Evolutionary conservation across 306 rosid species (phyloP), one percentile per base, ranked within the genome.

Genomic region (Herpetospermum pedunculosum): DNA sequence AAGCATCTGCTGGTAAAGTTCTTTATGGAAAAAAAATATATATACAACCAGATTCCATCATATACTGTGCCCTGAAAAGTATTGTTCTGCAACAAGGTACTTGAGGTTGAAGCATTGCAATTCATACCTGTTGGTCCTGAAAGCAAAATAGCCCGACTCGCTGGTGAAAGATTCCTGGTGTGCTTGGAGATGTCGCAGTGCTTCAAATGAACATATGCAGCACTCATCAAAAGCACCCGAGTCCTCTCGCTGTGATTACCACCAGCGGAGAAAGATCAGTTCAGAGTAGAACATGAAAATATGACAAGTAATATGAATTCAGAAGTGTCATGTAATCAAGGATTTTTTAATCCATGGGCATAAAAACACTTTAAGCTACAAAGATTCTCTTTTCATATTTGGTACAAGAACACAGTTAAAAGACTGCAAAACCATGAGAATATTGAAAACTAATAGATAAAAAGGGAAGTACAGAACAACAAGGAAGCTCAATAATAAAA

Each of bases 81-180:
- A 43, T 37, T 74, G 37, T 23, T 54, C 28, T 30, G 8, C 37
- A n/a, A 26, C 16, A 54, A 21, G 50, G 41, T 53, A 38, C 19
- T 37, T 29, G 12, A 57, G 53, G 29, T 47, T 23, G n/a, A 26
- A 18, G 70, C 34, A 46, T 79, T 76, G 4, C n/a, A 35, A 2
- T 34, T 34, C 16, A 25, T 83, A 94, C 98, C 97, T 37, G 90
- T 79, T 19, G 91, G 96, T 83, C 98, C 98, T 30, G 95, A 88
- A 4, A 94, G 96, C 89, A 94, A 78, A 80, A 94, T 94, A 58
- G 91, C 84, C 73, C 89, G 80, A 80, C 97, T 94, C 34, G 95
- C 98, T 2, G 91, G 96, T 54, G 97, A 84, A 76, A 94, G 98
- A 77, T 91, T 91, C 78, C 90, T 81, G 35, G 92, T 94, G 81